Evolutionary conservation across 2,329 filamentous ascomycete species (phyloP).

Genomic region (Fusarium sp.): DNA sequence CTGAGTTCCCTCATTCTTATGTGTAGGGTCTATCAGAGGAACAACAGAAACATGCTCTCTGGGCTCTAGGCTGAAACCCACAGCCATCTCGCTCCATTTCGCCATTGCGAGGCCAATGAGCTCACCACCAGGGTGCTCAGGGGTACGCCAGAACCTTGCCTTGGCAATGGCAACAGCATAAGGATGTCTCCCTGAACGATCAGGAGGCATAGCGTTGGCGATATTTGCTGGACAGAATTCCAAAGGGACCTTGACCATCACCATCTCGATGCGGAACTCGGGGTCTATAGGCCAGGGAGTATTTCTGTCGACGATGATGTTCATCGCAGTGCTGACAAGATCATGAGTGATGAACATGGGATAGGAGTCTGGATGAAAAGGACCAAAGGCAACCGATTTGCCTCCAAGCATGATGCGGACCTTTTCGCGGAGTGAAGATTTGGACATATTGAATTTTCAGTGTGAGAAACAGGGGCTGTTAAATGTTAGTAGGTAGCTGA

Average conservation of each 20-base stretch:
- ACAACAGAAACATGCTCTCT: conserved; percentile 6
- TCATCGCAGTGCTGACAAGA: conserved; percentile 3
- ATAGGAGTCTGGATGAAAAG: conserved; percentile 4
- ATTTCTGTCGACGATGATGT: not conserved
- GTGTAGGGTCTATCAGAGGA: not conserved
- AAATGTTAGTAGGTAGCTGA: not conserved
- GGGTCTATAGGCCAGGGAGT: conserved; percentile 3
- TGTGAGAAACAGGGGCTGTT: not conserved
- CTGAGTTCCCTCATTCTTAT: not conserved
- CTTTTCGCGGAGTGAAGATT: not conserved
- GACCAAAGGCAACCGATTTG: not conserved
- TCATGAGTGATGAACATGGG: conserved; percentile 9
- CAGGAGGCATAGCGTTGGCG: not conserved
- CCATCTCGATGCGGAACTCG: not conserved
- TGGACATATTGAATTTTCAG: not conserved
- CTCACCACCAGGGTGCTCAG: conserved; percentile 15
- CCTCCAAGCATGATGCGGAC: not conserved
- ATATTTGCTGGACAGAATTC: conserved; percentile 2
- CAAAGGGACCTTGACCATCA: conserved; percentile 3
- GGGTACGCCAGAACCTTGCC: conserved; percentile 16
- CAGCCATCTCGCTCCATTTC: not conserved
- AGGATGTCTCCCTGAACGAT: not conserved
- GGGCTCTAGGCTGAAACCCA: not conserved
- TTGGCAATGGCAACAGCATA: conserved; percentile 6
- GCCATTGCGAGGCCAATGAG: not conserved